These are phyloP conservation scores for Populus ilicifolia DNA, from an alignment of 345 rosid species.

Conservation along the genomic window DNA sequence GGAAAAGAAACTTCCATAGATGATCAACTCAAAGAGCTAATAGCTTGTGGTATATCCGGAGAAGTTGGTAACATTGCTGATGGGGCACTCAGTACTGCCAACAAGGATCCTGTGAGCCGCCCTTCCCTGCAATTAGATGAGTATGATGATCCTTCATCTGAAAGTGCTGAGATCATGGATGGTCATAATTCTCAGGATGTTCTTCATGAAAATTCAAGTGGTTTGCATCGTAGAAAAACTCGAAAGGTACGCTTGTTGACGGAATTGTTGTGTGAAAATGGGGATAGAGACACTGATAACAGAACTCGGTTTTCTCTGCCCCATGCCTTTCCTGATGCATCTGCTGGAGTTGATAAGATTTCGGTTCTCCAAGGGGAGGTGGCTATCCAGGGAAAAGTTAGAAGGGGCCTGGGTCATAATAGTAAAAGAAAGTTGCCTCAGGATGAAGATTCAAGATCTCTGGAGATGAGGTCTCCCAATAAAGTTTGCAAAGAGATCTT, in stretches of 20 bases:
- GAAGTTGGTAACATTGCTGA: conserved; percentile 31
- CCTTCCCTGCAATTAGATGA: conserved; percentile 38
- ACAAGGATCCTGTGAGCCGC: conserved; percentile 24
- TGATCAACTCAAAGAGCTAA: conserved; percentile 21
- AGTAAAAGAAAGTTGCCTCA: conserved; percentile 54
- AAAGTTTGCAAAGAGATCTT: conserved; percentile 24
- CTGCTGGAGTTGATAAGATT: conserved; percentile 20
- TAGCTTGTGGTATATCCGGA: conserved; percentile 27
- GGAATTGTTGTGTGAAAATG: conserved; percentile 58
- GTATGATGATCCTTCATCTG: conserved; percentile 44
- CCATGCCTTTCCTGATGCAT: conserved; percentile 26
- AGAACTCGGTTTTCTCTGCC: conserved; percentile 35
- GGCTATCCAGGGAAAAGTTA: conserved; percentile 19
- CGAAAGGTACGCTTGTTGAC: conserved; percentile 67
- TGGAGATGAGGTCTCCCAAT: conserved; percentile 35
- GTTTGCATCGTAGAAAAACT: conserved; percentile 54
- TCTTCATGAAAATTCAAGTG: conserved; percentile 30
- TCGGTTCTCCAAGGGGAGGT: conserved; percentile 20
- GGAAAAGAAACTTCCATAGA: conserved; percentile 23
- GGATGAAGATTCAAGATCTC: conserved; percentile 39
- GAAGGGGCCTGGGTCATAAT: conserved; percentile 29
- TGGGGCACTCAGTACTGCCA: conserved; percentile 20
- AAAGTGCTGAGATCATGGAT: conserved; percentile 43
- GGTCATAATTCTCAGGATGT: conserved; percentile 21
- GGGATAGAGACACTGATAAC: conserved; percentile 22